A percentile compares a stretch with the other conserved stretches of the same genome.
Conservation (phyloP, 2,329 filamentous ascomycete genomes). For the Pyrenochaeta sp. region DNA sequence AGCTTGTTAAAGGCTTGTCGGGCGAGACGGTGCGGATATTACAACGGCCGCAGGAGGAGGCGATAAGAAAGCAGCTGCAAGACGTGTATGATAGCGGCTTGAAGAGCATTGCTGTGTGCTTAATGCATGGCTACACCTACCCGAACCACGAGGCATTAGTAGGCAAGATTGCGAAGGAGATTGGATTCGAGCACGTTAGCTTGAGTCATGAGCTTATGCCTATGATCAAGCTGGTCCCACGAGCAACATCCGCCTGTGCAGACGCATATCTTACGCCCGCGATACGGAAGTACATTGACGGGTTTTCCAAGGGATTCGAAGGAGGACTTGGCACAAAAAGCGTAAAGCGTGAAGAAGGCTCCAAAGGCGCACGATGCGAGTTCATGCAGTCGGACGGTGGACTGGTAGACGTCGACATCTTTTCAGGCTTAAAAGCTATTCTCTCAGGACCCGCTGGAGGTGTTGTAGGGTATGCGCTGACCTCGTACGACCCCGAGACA, state of each 20-base stretch:
- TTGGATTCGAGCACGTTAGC: constrained; percentile 85
- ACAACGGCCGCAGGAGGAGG: constrained; percentile 65
- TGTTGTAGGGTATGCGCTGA: constrained; percentile 90
- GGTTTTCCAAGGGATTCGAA: constrained; percentile 81
- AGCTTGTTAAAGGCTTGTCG: constrained; percentile 74
- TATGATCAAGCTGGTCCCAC: constrained; percentile 84
- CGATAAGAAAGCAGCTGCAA: constrained; percentile 69
- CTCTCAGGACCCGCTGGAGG: constrained; percentile 91
- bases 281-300: constrained; percentile 78
- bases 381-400: constrained; percentile 93
- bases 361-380: constrained; percentile 81
- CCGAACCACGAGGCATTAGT: constrained; percentile 84
- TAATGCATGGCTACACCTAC: constrained; percentile 94
- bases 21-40: constrained; percentile 79
- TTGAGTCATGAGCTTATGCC: constrained; percentile 82
- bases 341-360: constrained; percentile 70
- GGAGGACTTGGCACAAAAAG: constrained; percentile 81
- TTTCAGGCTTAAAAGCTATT: constrained; percentile 86
- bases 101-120: constrained; percentile 83
- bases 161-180: constrained; percentile 76
- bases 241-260: constrained; percentile 79
- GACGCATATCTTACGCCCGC: constrained; percentile 83
- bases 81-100: constrained; percentile 75
- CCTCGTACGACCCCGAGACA: constrained; percentile 84
- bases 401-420: constrained; percentile 75